A percentile compares a stretch with the other conserved stretches of the same genome.
Conservation (phyloP, 2,329 filamentous ascomycete genomes). For the Apiospora koreana region DNA sequence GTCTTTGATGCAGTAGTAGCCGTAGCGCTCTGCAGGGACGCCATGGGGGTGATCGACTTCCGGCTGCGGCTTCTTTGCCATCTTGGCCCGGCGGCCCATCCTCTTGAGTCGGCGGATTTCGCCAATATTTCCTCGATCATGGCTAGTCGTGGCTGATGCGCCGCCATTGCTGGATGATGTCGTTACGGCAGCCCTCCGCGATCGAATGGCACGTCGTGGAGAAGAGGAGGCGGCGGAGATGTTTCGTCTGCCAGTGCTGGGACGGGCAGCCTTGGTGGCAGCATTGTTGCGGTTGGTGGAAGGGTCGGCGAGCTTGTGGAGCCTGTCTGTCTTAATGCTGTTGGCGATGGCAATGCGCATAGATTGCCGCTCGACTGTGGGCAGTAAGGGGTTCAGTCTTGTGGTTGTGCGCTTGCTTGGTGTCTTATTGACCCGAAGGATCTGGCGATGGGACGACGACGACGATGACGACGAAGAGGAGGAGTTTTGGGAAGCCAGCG, state of each 20-base stretch:
- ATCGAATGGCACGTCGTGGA: no score
- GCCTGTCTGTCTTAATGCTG: not conserved
- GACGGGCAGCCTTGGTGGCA: not conserved
- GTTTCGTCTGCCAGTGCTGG: not conserved
- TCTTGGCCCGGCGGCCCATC: not conserved
- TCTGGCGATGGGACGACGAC: not conserved
- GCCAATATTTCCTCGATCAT: not conserved
- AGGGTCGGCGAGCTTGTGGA: not conserved
- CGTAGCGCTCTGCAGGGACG: conserved; percentile 15
- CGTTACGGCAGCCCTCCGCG: not conserved
- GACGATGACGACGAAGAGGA: not conserved
- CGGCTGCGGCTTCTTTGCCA: not conserved
- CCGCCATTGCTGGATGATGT: not conserved
- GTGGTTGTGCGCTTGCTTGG: not conserved
- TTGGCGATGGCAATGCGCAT: conserved; percentile 10
- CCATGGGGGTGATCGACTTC: not conserved
- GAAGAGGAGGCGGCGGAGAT: not conserved
- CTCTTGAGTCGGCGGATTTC: not conserved
- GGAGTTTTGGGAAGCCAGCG: not conserved
- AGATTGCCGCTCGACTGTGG: not conserved
- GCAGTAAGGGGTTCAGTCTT: no score
- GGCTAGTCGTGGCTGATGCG: not conserved
- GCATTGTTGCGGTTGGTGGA: not conserved
- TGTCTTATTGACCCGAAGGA: not conserved
- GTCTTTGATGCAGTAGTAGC: conserved; percentile 25